Base-by-base conservation (phyloP, 768 basidiomycete species). In the Xerocomellus dryophilus region DNA sequence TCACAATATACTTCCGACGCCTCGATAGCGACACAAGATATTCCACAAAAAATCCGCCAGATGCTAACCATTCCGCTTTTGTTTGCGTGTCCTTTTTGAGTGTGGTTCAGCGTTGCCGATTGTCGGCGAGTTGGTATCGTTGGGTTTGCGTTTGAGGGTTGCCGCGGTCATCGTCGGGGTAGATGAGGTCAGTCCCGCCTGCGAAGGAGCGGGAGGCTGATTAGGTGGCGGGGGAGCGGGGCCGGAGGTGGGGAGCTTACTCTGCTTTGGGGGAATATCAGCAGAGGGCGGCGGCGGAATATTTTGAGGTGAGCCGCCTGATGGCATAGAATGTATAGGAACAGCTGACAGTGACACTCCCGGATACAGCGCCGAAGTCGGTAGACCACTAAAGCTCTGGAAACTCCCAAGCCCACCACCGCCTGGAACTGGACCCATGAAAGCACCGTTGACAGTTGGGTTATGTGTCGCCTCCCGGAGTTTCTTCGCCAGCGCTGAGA, bases 251-350 rank as follows among this genome's bases (percentile, higher is more conserved):
- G 81, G 78, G 45, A 78, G 77, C 65, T 86, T 85, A 64, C 80
- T 78, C 70, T 82, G 81, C 71, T 88, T 88, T 68, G 77, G 78
- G 12, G 81, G 81, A 23, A 82, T 82, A 53, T 76, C 74, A 48
- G 77, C 78, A 49, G 83, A 80, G 36, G 75, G 66, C 3, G 73
- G 70, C 2, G 73, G 69, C 2, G 74, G 68, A 36, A 57, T 60
- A 59, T 79, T 81, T 75, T 82, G 78, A 18, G 79, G 81, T 25
- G 81, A 82, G 58, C 65, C 72, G 60, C 74, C 70, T 23, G 72
- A 66, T 48, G 65, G 61, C 41, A 62, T 53, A 41, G 78, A 74
- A 51, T 82, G 79, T 41, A 79, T 78, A 11, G 78, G 66, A 25
- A 78, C 74, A 45, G 58, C 41, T 23, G 77, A 75, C 53, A 73